These are phyloP conservation scores for Tephrocybe sp. DNA, from an alignment of 768 basidiomycete species.

Conservation along the genomic window DNA sequence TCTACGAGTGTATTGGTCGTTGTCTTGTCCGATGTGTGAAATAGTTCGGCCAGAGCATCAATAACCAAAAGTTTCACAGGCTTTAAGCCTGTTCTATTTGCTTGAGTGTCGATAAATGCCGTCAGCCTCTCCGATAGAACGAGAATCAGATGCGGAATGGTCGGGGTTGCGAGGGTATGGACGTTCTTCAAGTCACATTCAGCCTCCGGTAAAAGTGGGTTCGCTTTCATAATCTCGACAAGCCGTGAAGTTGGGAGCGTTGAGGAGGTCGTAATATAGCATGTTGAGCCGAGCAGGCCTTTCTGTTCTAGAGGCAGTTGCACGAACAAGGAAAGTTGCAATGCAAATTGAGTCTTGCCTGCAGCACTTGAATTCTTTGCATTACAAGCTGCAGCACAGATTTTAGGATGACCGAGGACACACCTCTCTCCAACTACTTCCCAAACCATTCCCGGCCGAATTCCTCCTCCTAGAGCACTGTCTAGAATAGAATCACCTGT, in stretches of 20 bases:
- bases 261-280: constrained; percentile 77
- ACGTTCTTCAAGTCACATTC: constrained; percentile 54
- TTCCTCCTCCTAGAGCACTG: constrained; percentile 71
- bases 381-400: neutral
- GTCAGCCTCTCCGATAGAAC: constrained; percentile 59
- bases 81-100: constrained; percentile 31
- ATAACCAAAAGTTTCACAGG: constrained; percentile 82
- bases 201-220: constrained; percentile 44
- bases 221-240: constrained; percentile 58
- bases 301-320: constrained; percentile 63
- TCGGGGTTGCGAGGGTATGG: constrained; percentile 59
- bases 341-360: constrained; percentile 91
- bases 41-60: constrained; percentile 86
- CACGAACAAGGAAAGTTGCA: constrained; percentile 79
- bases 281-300: constrained; percentile 66
- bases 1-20: constrained; percentile 64
- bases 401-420: constrained; percentile 8
- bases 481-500: constrained; percentile 79
- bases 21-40: constrained; percentile 64
- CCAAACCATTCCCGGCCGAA: constrained; percentile 79
- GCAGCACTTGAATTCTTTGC: constrained; percentile 81
- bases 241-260: constrained; percentile 68
- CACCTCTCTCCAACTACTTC: constrained; percentile 91
- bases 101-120: constrained; percentile 39
- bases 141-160: constrained; percentile 52